A percentile compares a stretch with the other conserved stretches of the same genome.
Conservation (phyloP, 2,329 filamentous ascomycete genomes). For the Achaetomium macrosporum region DNA sequence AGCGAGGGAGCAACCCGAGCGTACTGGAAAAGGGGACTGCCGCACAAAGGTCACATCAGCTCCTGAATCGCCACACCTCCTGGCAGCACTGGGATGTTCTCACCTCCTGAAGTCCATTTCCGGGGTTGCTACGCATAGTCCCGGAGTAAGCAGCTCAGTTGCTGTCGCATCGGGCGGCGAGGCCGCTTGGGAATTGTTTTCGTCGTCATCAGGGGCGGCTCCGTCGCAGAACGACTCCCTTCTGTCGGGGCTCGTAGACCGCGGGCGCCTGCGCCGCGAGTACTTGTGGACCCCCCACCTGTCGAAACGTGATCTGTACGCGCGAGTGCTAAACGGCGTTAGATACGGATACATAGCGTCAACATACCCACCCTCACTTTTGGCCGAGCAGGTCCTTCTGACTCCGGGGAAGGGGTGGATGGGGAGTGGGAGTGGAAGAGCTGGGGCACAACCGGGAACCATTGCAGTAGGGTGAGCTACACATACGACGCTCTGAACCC, state of each 20-base stretch:
- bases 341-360: background rate
- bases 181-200: conserved; percentile 1
- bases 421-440: background rate
- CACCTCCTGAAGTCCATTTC: conserved; percentile 1
- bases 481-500: conserved; percentile 39
- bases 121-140: background rate
- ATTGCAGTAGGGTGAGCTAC: background rate
- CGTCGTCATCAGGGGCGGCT: conserved; percentile 1
- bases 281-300: conserved; percentile 45
- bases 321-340: conserved; percentile 28
- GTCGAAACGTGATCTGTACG: conserved; percentile 44
- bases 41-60: background rate
- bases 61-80: background rate
- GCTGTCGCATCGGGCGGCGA: conserved; percentile 10
- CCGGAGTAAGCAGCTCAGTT: background rate
- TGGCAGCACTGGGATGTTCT: background rate
- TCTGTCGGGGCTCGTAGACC: conserved; percentile 2
- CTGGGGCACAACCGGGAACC: background rate
- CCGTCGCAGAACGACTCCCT: conserved; percentile 6
- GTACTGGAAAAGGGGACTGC: conserved; percentile 4
- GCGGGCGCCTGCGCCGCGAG: conserved; percentile 29
- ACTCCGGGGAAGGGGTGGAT: background rate
- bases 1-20: background rate
- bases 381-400: background rate
- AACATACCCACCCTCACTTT: background rate